These are phyloP conservation scores for Primulina huaijiensis DNA, from an alignment of 257 asterid species.

Conservation along the genomic window DNA sequence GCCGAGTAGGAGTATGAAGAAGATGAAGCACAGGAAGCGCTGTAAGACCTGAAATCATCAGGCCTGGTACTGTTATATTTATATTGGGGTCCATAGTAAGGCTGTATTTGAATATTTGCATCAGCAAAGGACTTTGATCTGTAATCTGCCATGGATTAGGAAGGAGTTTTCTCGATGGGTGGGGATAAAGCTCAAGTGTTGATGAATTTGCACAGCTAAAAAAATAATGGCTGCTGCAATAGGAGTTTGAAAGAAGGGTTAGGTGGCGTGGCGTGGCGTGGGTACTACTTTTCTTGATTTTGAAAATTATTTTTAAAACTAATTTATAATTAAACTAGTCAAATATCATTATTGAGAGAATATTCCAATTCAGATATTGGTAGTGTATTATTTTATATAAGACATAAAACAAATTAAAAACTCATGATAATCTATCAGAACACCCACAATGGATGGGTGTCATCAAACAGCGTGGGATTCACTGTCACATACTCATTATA, in stretches of 20 bases:
- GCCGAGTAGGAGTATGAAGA: constrained; percentile 18
- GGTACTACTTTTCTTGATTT: constrained; percentile 8
- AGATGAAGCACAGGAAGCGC: constrained; percentile 39
- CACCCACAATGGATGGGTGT: no score
- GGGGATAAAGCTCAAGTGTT: constrained; percentile 20
- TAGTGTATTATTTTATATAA: no score
- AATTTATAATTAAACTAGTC: constrained; percentile 13
- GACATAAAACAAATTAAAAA: no score
- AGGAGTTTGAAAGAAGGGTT: neutral
- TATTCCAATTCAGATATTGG: neutral
- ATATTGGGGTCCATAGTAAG: constrained; percentile 34
- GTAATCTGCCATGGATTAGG: constrained; percentile 41
- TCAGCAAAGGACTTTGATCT: constrained; percentile 40
- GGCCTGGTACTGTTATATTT: constrained; percentile 21
- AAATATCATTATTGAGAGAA: no score
- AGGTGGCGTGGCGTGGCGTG: constrained; percentile 5
- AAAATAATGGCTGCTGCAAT: constrained; percentile 7
- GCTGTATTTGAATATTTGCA: constrained; percentile 39
- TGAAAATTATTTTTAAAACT: neutral
- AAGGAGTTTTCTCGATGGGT: constrained; percentile 19
- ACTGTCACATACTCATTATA: no score
- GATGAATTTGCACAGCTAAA: constrained; percentile 22
- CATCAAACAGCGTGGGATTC: no score
- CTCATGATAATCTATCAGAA: no score
- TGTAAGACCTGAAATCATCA: constrained; percentile 52